Evolutionary conservation across 2,329 filamentous ascomycete species (phyloP), one percentile per base, ranked within the genome.

Genomic region (Diplodia sapinea): DNA sequence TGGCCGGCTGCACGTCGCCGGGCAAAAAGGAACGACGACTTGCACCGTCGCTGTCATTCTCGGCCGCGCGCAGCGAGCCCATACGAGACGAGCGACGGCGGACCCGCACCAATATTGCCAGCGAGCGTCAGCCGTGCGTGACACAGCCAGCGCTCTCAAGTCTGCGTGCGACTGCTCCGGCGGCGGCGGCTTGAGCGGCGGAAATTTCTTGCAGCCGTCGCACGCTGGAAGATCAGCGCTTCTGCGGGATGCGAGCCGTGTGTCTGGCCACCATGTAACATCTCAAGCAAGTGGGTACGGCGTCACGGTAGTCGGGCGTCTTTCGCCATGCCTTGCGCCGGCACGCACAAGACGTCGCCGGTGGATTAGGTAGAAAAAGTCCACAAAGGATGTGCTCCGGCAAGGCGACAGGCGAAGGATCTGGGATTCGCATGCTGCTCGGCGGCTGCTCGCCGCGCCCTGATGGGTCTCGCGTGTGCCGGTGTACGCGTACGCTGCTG

Each of bases 141-240:
- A 59, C 40, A 17, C 13, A 49, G 23, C 20, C 17, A 38, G 50
- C 50, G 26, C 50, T 52, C 50, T 52, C n/a, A 29, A 29, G 55
- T 43, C 33, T 38, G 55, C 55, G 55, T 57, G 55, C 55, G n/a
- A 57, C 55, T 29, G 38, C 56, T 61, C 40, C 47, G 47, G 43
- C 47, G 49, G 23, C 50, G 36, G 63, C 63, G 50, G 23, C 50
- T 66, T 47, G 51, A 31, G 38, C 52, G 31, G 64, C 64, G 64
- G 64, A 66, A 66, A 66, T 66, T 66, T 66, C 54, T 59, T 66
- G 64, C 64, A 66, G 64, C 40, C 43, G 43, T 47, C 43, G 43
- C 43, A 20, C 62, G 51, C 50, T 29, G 43, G 52, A 40, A 57
- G 52, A 57, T 50, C 52, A 57, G 40, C 64, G 51, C 29, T 57